Evolutionary conservation across 208 protist genomes (phyloP).

Genomic region (Leishmania gerbilli): DNA sequence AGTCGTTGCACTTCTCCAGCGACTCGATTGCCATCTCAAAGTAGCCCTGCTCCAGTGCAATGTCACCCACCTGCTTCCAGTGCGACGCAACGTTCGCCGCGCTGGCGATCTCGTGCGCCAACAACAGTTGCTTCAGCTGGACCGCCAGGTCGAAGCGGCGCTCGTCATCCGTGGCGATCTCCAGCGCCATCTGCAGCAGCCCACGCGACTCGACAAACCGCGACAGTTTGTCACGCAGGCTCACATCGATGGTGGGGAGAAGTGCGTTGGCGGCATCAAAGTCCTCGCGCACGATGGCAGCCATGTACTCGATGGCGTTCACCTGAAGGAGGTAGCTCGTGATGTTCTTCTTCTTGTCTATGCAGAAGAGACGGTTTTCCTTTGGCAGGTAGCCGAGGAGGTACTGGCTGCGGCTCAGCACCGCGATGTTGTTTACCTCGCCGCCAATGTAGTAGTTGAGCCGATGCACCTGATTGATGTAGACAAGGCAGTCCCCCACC

Average conservation of each 20-base stretch:
- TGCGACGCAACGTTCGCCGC: slow-evolving; percentile 65
- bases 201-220: slow-evolving; percentile 95
- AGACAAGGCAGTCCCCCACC: slow-evolving; percentile 98
- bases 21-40: slow-evolving; percentile 86
- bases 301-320: slow-evolving; percentile 97
- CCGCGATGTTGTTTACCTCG: slow-evolving; percentile 92
- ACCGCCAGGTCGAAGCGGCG: slow-evolving; percentile 96
- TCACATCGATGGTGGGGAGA: slow-evolving; percentile 83
- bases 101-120: slow-evolving; percentile 83
- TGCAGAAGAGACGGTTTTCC: slow-evolving; percentile 96
- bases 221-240: slow-evolving; percentile 89
- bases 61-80: slow-evolving; percentile 96
- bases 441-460: slow-evolving; percentile 98
- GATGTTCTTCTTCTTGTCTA: slow-evolving; percentile 94
- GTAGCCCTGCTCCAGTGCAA: slow-evolving; percentile 80
- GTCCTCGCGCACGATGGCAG: slow-evolving; percentile 95
- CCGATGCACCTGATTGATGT: slow-evolving; percentile 92
- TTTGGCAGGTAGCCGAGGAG: slow-evolving; percentile 96
- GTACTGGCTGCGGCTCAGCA: slow-evolving; percentile 91
- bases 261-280: slow-evolving; percentile 86
- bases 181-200: slow-evolving; percentile 91
- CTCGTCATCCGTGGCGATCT: slow-evolving; percentile 95
- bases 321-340: slow-evolving; percentile 93
- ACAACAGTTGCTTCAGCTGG: slow-evolving; percentile 78
- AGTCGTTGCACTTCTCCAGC: slow-evolving; percentile 60